phyloP scores from a whole-genome alignment of 2,329 filamentous ascomycete genomes.

The Parastagonospora nodorum region DNA sequence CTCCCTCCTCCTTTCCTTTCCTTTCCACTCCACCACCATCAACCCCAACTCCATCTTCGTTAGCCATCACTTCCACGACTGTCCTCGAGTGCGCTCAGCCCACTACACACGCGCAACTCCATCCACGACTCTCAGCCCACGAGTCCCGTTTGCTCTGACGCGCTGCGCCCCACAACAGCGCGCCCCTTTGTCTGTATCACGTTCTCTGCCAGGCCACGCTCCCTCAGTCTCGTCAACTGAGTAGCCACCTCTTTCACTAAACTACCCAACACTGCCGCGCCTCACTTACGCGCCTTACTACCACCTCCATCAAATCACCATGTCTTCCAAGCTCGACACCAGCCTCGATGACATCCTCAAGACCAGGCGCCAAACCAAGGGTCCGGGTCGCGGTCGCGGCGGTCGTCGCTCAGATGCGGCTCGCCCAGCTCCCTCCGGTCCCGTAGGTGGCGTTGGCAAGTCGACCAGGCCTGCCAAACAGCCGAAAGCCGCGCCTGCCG shows the following conservation, averaged over 20 bases:
- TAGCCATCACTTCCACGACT: constrained; percentile 10
- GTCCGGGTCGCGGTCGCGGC: constrained; percentile 54
- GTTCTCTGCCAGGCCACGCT: constrained; percentile 1
- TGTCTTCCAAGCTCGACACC: constrained; percentile 83
- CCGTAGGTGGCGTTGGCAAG: constrained; percentile 87
- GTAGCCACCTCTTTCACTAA: constrained; percentile 12
- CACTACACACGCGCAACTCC: constrained; percentile 21
- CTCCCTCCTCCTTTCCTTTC: background rate
- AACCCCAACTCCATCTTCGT: constrained; percentile 4
- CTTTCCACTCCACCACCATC: background rate
- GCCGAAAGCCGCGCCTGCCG: constrained; percentile 66
- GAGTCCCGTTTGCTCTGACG: constrained; percentile 21
- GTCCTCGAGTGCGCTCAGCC: constrained; percentile 10
- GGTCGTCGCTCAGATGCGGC: constrained; percentile 53
- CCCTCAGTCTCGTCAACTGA: constrained; percentile 15
- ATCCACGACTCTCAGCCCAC: constrained; percentile 5
- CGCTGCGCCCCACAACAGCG: constrained; percentile 22
- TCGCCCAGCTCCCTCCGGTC: constrained; percentile 65
- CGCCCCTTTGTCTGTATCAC: constrained; percentile 20
- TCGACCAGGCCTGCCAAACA: constrained; percentile 65
- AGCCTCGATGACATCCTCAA: constrained; percentile 97
- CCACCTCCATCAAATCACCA: constrained; percentile 22
- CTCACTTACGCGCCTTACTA: constrained; percentile 17
- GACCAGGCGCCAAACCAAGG: constrained; percentile 64
- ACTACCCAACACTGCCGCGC: constrained; percentile 15